Evolutionary conservation across 2,329 filamentous ascomycete genomes (phyloP).

Genomic region (Sclerotinia subarctica): DNA sequence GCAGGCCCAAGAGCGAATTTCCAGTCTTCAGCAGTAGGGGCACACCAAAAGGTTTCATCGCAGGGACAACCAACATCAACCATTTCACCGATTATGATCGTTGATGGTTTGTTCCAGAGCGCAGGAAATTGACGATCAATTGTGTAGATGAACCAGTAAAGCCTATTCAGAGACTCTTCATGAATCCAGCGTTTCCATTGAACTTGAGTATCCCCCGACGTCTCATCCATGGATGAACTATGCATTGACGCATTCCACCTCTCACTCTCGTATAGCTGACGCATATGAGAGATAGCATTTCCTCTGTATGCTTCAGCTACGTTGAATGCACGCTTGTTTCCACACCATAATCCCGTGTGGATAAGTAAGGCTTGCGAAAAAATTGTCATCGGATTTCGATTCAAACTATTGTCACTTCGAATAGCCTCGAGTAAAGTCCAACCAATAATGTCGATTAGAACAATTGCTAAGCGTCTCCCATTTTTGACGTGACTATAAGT

Average conservation of each 20-base stretch:
- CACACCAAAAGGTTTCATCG: slow-evolving; percentile 33
- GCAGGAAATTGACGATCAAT: slow-evolving; percentile 32
- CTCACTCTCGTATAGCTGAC: slow-evolving; percentile 24
- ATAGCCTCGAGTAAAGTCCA: slow-evolving; percentile 30
- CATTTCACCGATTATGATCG: slow-evolving; percentile 31
- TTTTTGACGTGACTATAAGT: slow-evolving; percentile 31
- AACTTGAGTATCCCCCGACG: slow-evolving; percentile 17
- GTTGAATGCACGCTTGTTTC: slow-evolving; percentile 33
- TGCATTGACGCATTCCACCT: not conserved
- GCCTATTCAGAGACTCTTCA: slow-evolving; percentile 28
- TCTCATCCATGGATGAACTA: not conserved
- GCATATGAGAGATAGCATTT: slow-evolving; percentile 29
- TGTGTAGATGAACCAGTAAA: slow-evolving; percentile 32
- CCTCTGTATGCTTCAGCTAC: slow-evolving; percentile 31
- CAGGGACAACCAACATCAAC: slow-evolving; percentile 30
- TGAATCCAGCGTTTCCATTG: slow-evolving; percentile 30
- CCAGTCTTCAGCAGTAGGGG: slow-evolving; percentile 30
- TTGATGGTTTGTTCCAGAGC: slow-evolving; percentile 30
- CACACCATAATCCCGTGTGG: slow-evolving; percentile 31
- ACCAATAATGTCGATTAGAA: slow-evolving; percentile 30
- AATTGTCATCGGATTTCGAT: slow-evolving; percentile 31
- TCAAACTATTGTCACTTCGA: slow-evolving; percentile 29
- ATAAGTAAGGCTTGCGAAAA: slow-evolving; percentile 32
- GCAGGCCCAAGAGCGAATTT: slow-evolving; percentile 30
- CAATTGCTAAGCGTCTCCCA: slow-evolving; percentile 30